phyloP scores from a whole-genome alignment of 345 rosid species.

The Citrus hindsii region DNA sequence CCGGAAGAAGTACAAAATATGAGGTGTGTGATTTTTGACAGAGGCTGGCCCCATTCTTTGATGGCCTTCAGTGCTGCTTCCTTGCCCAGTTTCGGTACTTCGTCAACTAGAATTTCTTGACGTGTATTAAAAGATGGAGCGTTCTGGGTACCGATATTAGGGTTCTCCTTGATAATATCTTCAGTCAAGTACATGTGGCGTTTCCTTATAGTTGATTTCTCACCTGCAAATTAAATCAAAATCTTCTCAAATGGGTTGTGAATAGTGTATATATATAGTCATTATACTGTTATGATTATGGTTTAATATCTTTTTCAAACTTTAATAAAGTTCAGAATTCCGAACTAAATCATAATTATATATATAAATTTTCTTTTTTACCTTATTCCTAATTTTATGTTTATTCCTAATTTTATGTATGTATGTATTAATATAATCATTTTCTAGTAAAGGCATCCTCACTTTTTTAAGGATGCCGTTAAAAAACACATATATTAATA shows the following conservation, averaged over 20 bases:
- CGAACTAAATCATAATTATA: too few species aligned
- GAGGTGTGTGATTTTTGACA: not conserved
- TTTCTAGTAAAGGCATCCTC: too few species aligned
- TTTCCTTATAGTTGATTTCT: not conserved
- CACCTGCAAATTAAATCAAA: not conserved
- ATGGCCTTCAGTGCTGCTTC: constrained; percentile 6
- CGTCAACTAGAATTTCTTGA: not conserved
- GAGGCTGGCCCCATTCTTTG: constrained; percentile 1
- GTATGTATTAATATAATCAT: too few species aligned
- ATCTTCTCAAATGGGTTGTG: not conserved
- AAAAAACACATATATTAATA: too few species aligned
- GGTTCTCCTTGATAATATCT: not conserved
- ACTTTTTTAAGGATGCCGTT: too few species aligned
- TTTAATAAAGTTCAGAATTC: too few species aligned
- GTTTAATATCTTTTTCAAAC: too few species aligned
- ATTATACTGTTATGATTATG: too few species aligned
- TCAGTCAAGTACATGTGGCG: not conserved
- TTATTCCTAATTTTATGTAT: too few species aligned
- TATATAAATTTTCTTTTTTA: too few species aligned
- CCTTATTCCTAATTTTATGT: too few species aligned
- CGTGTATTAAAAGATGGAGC: not conserved
- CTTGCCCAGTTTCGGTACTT: not conserved
- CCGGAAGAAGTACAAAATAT: not conserved
- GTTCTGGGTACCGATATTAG: not conserved
- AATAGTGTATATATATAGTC: too few species aligned